Evolutionary conservation across 495 filamentous ascomycete genomes (phyloP).

Genomic region (Aspergillus saccharolyticus): DNA sequence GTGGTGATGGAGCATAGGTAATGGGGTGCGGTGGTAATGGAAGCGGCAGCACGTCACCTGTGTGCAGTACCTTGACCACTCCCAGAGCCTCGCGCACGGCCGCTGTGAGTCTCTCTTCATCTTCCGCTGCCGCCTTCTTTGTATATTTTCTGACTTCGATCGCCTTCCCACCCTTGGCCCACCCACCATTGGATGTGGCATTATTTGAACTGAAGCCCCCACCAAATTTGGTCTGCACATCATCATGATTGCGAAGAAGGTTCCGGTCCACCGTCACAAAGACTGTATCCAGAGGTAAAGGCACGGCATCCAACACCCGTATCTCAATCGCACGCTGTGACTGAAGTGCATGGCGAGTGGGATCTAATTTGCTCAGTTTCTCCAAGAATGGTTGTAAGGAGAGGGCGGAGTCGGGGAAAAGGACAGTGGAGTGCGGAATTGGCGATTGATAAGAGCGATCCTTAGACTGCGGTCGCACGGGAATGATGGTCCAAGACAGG

Average conservation of each 20-base stretch:
- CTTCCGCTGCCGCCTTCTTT: slow-evolving; percentile 36
- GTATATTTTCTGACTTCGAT: slow-evolving; percentile 34
- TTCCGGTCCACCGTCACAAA: slow-evolving; percentile 82
- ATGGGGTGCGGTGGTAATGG: slow-evolving; percentile 83
- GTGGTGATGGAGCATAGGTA: slow-evolving; percentile 78
- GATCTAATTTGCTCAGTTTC: slow-evolving; percentile 55
- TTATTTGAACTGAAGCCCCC: slow-evolving; percentile 48
- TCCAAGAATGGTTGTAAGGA: slow-evolving; percentile 72
- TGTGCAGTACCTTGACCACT: slow-evolving; percentile 68
- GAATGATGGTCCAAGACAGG: slow-evolving; percentile 77
- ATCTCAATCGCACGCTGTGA: slow-evolving; percentile 67
- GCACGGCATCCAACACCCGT: slow-evolving; percentile 71
- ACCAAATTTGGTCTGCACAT: slow-evolving; percentile 58
- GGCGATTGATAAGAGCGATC: slow-evolving; percentile 69
- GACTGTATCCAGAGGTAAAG: slow-evolving; percentile 73
- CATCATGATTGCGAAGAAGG: slow-evolving; percentile 56
- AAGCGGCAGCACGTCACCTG: slow-evolving; percentile 77
- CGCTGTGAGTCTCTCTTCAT: slow-evolving; percentile 63
- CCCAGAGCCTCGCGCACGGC: slow-evolving; percentile 73
- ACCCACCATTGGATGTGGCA: slow-evolving; percentile 33
- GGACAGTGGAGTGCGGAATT: slow-evolving; percentile 69
- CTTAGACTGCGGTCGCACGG: slow-evolving; percentile 62
- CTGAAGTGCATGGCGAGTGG: slow-evolving; percentile 48
- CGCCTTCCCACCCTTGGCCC: slow-evolving; percentile 34
- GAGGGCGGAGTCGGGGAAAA: slow-evolving; percentile 75